Percentiles rank a stretch among this genome's conserved stretches.
Conservation (phyloP, 768 basidiomycete species). For the Phanerochaete sordida region DNA sequence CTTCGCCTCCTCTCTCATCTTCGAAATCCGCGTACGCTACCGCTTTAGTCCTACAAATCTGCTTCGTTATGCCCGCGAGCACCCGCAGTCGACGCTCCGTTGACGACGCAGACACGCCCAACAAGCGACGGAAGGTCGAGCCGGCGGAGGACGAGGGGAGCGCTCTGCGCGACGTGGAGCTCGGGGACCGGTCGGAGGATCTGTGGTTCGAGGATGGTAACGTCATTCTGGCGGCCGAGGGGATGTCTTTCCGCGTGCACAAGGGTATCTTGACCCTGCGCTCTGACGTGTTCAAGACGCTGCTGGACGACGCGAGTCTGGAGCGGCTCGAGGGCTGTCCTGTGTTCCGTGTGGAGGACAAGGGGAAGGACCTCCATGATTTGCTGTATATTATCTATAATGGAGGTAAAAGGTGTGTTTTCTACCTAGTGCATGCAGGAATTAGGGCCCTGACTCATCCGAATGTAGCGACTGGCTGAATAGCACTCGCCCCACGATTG, state of each 20-base stretch:
- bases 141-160: no score
- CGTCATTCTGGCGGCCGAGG: neutral
- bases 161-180: neutral
- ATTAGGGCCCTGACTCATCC: no score
- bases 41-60: no score
- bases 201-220: constrained; percentile 8
- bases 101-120: no score
- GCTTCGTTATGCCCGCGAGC: no score
- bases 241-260: neutral
- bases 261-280: neutral
- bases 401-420: neutral
- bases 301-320: neutral
- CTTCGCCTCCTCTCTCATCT: no score
- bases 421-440: no score
- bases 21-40: no score
- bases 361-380: neutral
- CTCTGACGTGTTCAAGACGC: neutral
- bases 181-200: neutral
- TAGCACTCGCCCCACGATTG: no score
- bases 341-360: neutral
- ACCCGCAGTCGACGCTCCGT: no score
- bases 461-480: no score
- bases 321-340: neutral
- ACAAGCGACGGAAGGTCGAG: no score
- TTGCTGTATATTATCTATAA: neutral